These are phyloP conservation scores for Paecilomyces formosus DNA, from an alignment of 2,329 filamentous ascomycete species.

Conservation along the genomic window DNA sequence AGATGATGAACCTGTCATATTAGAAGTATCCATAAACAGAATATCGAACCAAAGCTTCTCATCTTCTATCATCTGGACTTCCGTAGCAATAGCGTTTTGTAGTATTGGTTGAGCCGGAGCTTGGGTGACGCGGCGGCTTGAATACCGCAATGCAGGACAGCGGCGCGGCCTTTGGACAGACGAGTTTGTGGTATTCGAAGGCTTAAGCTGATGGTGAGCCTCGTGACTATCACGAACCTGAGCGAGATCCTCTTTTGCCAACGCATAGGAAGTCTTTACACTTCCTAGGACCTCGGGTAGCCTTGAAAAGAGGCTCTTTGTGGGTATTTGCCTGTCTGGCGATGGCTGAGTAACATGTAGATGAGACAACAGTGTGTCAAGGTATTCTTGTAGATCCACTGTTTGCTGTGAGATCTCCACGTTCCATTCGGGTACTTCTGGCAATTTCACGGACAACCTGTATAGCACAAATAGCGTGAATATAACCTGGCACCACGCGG, in stretches of 20 bases:
- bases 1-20: conserved; percentile 1
- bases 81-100: conserved; percentile 1
- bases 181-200: conserved; percentile 1
- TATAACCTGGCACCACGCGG: conserved; percentile 9
- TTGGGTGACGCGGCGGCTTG: conserved; percentile 1
- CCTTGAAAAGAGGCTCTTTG: conserved; percentile 10
- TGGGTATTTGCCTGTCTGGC: conserved; percentile 5
- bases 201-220: not conserved
- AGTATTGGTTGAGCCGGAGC: conserved; percentile 1
- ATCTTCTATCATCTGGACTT: conserved; percentile 6
- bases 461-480: conserved; percentile 9
- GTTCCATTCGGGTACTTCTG: conserved; percentile 7
- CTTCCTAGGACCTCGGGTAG: conserved; percentile 9
- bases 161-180: conserved; percentile 4
- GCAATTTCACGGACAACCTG: conserved; percentile 6
- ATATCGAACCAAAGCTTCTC: conserved; percentile 4
- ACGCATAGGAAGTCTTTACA: conserved; percentile 8
- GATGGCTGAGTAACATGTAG: conserved; percentile 4
- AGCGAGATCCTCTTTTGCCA: conserved; percentile 4
- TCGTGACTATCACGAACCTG: not conserved
- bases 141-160: conserved; percentile 11
- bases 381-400: conserved; percentile 6
- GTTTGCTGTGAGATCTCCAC: conserved; percentile 8
- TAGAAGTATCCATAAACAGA: conserved; percentile 4
- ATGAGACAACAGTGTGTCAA: conserved; percentile 4